Percentiles rank a stretch among this genome's conserved stretches.
These are phyloP conservation scores for Leishmania tarentolae DNA, from an alignment of 208 protist genomes.

Conservation along the genomic window DNA sequence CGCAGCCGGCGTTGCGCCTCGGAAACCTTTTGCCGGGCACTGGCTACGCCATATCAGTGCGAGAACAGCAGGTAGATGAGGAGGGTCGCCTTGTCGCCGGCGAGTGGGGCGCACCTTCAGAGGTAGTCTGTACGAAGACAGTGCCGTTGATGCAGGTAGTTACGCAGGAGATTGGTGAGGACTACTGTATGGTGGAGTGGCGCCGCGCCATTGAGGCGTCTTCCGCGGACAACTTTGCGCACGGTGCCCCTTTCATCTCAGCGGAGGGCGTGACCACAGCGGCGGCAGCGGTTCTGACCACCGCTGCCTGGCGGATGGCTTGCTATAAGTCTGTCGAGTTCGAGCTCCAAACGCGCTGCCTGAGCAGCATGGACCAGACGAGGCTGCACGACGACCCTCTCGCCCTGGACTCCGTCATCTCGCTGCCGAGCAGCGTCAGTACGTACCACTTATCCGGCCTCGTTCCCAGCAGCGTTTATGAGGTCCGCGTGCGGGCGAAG, in stretches of 20 bases:
- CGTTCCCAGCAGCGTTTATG: conserved; percentile 86
- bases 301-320: conserved; percentile 17
- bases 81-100: conserved; percentile 51
- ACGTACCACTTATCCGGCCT: conserved; percentile 69
- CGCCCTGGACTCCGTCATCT: conserved; percentile 56
- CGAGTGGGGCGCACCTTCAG: conserved; percentile 66
- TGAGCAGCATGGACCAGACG: conserved; percentile 61
- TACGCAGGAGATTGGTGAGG: conserved; percentile 89
- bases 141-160: conserved; percentile 69
- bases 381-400: conserved; percentile 59
- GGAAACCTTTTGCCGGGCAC: conserved; percentile 82
- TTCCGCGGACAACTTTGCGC: not conserved
- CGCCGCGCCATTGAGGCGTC: conserved; percentile 34
- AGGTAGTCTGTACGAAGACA: conserved; percentile 65
- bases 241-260: not conserved
- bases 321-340: conserved; percentile 54
- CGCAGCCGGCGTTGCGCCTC: conserved; percentile 82
- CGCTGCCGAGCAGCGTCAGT: conserved; percentile 47
- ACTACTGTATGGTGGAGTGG: conserved; percentile 90
- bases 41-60: conserved; percentile 80
- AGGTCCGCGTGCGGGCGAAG: conserved; percentile 75
- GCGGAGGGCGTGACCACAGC: not conserved
- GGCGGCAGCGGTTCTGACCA: conserved; percentile 11
- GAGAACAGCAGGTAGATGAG: conserved; percentile 79
- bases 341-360: conserved; percentile 70